Evolutionary conservation across 2,329 filamentous ascomycete species (phyloP), one percentile per base, ranked within the genome.

Genomic region (Blastomyces gilchristii): DNA sequence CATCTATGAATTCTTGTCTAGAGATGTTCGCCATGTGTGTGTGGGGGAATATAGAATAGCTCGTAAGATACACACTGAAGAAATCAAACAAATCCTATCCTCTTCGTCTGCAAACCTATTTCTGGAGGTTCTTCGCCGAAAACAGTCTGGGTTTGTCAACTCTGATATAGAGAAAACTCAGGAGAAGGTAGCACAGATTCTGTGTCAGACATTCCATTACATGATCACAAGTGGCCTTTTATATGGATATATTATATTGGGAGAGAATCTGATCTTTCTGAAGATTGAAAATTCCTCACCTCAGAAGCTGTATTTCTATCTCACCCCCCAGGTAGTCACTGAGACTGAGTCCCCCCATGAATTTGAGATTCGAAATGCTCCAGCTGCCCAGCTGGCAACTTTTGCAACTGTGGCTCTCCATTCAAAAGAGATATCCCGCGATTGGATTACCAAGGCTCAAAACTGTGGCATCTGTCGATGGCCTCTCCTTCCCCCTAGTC

Each of bases 401-500:
- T 60, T 60, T 31, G 25, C 41, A 18, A 47, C 39, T 34, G 11
- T 60, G 41, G 34, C 58, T 11, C 58, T 60, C 25, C 34, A 39
- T 28, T 49, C 61, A 60, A 31, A n/a, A 37, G 8, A 50, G 37
- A 57, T 43, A 56, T 9, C 25, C 25, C 54, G 31, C 18, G 31
- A 45, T 49, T 37, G 61, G 61, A 63, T 60, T n/a, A 34, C n/a
- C 34, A 34, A 41, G n/a, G 54, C 54, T 47, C 9, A 63, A 34
- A 43, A 59, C 41, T 59, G 61, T 50, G 54, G 43, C 61, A 60
- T 52, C 56, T 45, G 50, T 50, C 16, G 41, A 60, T 59, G 61
- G 61, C 47, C 54, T 59, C 47, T 56, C 16, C 53, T 50, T 50
- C 28, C 25, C 37, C 25, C 58, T 31, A 31, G n/a, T 18, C 58